These are phyloP conservation scores for Penicillium sp. DNA, from an alignment of 2,329 filamentous ascomycete species.

Conservation along the genomic window DNA sequence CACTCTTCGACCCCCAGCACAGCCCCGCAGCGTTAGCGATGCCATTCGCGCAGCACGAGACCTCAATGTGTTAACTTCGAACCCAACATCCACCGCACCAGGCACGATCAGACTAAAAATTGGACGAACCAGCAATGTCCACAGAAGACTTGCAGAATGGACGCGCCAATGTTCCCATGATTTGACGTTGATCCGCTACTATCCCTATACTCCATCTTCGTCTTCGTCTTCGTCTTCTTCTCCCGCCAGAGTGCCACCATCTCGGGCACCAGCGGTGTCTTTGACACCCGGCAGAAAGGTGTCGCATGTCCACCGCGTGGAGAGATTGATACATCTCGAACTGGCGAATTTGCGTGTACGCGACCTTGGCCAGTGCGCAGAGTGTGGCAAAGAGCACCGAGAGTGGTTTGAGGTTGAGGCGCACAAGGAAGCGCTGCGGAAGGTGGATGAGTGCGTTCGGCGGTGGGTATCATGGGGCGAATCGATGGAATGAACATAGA, in stretches of 20 bases:
- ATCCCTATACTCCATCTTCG: slow-evolving; percentile 67
- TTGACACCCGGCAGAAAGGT: slow-evolving; percentile 64
- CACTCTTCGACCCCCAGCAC: slow-evolving; percentile 24
- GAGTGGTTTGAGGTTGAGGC: slow-evolving; percentile 96
- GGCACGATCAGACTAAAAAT: slow-evolving; percentile 71
- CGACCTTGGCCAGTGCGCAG: slow-evolving; percentile 66
- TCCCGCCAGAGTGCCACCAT: slow-evolving; percentile 10
- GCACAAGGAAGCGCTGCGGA: slow-evolving; percentile 68
- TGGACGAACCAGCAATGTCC: slow-evolving; percentile 77
- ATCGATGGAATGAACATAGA: slow-evolving; percentile 11
- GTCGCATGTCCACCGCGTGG: slow-evolving; percentile 83
- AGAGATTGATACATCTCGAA: slow-evolving; percentile 88
- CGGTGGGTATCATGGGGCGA: slow-evolving; percentile 87
- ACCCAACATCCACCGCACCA: slow-evolving; percentile 35
- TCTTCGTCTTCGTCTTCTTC: slow-evolving; percentile 25
- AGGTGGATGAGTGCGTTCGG: slow-evolving; percentile 73
- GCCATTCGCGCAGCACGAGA: slow-evolving; percentile 43
- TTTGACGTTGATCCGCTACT: slow-evolving; percentile 85
- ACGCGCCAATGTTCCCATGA: slow-evolving; percentile 88
- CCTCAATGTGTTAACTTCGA: slow-evolving; percentile 35
- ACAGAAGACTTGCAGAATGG: slow-evolving; percentile 91
- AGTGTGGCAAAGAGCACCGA: slow-evolving; percentile 82
- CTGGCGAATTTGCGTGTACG: slow-evolving; percentile 65
- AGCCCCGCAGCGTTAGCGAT: slow-evolving; percentile 40
- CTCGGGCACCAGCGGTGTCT: slow-evolving; percentile 10